phyloP scores from a whole-genome alignment of 805 yeast species.

The Candida tammaniensis region DNA sequence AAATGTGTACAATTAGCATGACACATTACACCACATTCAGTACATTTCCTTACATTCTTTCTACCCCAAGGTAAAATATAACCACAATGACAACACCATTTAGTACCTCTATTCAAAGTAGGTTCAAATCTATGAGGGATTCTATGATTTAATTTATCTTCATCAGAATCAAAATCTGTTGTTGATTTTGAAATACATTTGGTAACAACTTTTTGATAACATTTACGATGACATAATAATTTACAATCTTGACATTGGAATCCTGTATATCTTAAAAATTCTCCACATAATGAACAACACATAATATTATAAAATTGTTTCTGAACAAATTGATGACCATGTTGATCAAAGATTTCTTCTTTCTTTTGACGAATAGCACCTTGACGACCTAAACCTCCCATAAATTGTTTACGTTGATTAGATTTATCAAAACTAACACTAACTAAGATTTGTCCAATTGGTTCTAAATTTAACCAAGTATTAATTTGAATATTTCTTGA shows the following conservation, averaged over 20 bases:
- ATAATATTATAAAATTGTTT: conserved; percentile 93
- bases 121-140: conserved; percentile 97
- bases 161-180: conserved; percentile 62
- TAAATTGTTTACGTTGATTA: conserved; percentile 32
- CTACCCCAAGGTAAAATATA: conserved; percentile 93
- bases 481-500: conserved; percentile 57
- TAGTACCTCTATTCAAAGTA: conserved; percentile 89
- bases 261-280: conserved; percentile 84
- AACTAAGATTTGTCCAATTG: conserved; percentile 85
- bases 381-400: conserved; percentile 68
- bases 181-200: conserved; percentile 80
- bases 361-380: conserved; percentile 97
- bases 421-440: conserved; percentile 76
- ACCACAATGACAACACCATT: conserved; percentile 99
- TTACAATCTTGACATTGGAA: conserved; percentile 84
- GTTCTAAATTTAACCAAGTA: conserved; percentile 90
- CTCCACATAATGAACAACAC: conserved; percentile 98
- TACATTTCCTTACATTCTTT: conserved; percentile 87
- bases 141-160: conserved; percentile 84
- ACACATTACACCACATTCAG: conserved; percentile 92
- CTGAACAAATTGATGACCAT: conserved; percentile 96
- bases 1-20: conserved; percentile 89
- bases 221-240: conserved; percentile 76
- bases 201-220: conserved; percentile 76
- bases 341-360: conserved; percentile 87